Evolutionary conservation across 2,329 filamentous ascomycete genomes (phyloP).

Genomic region (Proliferodiscus dingleyae): DNA sequence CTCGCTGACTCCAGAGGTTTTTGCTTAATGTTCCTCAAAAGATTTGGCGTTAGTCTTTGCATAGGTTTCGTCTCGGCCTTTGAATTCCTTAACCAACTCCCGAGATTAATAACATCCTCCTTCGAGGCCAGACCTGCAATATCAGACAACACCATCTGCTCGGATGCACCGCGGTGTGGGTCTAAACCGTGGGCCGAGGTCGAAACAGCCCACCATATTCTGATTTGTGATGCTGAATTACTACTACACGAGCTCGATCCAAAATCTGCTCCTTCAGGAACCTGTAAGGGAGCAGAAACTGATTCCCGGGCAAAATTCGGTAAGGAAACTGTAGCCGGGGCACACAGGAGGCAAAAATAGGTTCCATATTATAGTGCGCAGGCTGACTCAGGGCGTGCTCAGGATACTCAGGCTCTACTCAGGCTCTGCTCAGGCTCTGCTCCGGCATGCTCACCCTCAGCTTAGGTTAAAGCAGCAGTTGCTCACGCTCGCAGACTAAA

Average conservation of each 20-base stretch:
- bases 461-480: too few relatives aligned
- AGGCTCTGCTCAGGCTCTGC: too few relatives aligned
- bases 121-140: conserved; percentile 68
- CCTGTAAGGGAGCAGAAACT: not conserved
- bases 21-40: conserved; percentile 77
- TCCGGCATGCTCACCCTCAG: too few relatives aligned
- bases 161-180: conserved; percentile 66
- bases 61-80: conserved; percentile 61
- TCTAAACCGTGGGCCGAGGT: too few relatives aligned
- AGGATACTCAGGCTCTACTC: not conserved
- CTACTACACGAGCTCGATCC: too few relatives aligned
- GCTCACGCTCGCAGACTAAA: too few relatives aligned
- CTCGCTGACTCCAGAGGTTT: conserved; percentile 73
- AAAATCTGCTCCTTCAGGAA: not conserved
- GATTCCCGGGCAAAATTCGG: not conserved
- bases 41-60: conserved; percentile 71
- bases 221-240: too few relatives aligned
- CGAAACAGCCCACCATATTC: too few relatives aligned
- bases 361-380: not conserved
- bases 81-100: conserved; percentile 66
- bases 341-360: not conserved
- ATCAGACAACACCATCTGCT: conserved; percentile 67
- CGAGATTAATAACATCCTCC: conserved; percentile 67
- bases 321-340: not conserved
- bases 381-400: not conserved